Percentiles rank a stretch among this genome's conserved stretches.
Evolutionary conservation across 2,329 filamentous ascomycete species (phyloP).

Genomic region (Aspergillus phoenicis): DNA sequence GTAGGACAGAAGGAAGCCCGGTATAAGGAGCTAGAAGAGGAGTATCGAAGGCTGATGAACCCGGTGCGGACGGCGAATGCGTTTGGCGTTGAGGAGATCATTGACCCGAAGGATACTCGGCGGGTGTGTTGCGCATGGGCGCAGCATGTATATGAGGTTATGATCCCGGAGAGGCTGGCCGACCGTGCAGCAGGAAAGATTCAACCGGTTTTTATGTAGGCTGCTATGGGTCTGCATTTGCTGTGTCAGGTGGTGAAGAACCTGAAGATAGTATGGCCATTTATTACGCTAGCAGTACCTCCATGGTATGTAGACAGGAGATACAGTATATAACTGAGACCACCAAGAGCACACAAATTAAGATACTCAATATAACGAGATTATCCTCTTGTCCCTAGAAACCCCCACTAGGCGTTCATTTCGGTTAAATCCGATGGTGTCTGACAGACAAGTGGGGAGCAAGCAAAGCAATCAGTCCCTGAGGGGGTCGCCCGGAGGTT

Average conservation of each 20-base stretch:
- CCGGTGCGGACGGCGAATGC: slow-evolving; percentile 65
- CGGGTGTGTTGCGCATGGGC: slow-evolving; percentile 59
- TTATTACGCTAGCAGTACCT: no score
- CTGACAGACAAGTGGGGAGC: not conserved
- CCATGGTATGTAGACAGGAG: no score
- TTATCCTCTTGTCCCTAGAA: not conserved
- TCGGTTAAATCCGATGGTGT: not conserved
- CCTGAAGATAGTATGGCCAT: no score
- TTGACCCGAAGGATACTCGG: slow-evolving; percentile 63
- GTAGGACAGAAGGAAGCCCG: slow-evolving; percentile 53
- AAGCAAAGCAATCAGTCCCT: not conserved
- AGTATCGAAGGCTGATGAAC: slow-evolving; percentile 65
- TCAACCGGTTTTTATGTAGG: slow-evolving; percentile 41
- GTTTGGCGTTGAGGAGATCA: slow-evolving; percentile 66
- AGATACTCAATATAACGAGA: not conserved
- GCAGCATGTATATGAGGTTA: slow-evolving; percentile 57
- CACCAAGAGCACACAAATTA: not conserved
- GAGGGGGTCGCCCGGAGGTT: not conserved
- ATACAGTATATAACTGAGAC: not conserved
- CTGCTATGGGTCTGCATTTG: not conserved
- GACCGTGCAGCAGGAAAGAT: slow-evolving; percentile 48
- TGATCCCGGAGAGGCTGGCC: slow-evolving; percentile 53
- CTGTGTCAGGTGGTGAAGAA: no score
- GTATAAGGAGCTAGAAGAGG: slow-evolving; percentile 61
- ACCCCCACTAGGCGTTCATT: not conserved